Evolutionary conservation across 108 stramenopile species (phyloP).

Genomic region (Cyclotella choctawhatcheeana): DNA sequence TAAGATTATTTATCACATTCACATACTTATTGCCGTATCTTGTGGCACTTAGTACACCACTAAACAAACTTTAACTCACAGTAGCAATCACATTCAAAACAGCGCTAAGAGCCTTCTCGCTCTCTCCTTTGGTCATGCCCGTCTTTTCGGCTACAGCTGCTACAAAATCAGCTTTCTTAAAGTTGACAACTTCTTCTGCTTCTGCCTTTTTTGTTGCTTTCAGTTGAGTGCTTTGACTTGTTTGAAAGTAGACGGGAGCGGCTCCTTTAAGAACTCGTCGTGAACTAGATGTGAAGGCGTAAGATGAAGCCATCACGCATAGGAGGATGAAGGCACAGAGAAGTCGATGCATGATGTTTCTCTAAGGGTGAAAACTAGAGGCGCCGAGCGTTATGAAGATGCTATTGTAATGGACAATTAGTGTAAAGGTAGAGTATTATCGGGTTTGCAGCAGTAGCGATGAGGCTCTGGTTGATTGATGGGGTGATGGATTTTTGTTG

Average conservation of each 20-base stretch:
- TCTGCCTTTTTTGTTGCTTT: constrained; percentile 3
- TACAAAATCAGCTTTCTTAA: constrained; percentile 85
- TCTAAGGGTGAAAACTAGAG: no score
- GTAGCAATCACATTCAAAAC: constrained; percentile 74
- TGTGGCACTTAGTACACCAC: background rate
- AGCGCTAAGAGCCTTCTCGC: constrained; percentile 73
- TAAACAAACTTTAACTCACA: constrained; percentile 43
- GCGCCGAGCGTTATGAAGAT: no score
- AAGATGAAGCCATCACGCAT: constrained; percentile 1
- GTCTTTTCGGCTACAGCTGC: constrained; percentile 72
- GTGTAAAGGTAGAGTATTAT: no score
- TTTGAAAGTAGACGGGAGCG: background rate
- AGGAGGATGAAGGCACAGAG: constrained; percentile 8
- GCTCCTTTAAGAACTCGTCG: constrained; percentile 10
- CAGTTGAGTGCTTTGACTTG: background rate
- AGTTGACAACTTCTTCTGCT: constrained; percentile 52
- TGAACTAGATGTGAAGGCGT: constrained; percentile 12
- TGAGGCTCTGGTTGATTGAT: no score
- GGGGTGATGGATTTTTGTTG: no score
- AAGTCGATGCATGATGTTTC: constrained; percentile 13
- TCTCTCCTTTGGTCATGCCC: constrained; percentile 78
- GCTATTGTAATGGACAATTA: no score
- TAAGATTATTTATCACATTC: no score
- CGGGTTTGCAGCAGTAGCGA: no score
- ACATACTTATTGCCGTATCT: no score